These are phyloP conservation scores for Holtermanniella nyarrowii DNA, from an alignment of 768 basidiomycete genomes.

Conservation along the genomic window DNA sequence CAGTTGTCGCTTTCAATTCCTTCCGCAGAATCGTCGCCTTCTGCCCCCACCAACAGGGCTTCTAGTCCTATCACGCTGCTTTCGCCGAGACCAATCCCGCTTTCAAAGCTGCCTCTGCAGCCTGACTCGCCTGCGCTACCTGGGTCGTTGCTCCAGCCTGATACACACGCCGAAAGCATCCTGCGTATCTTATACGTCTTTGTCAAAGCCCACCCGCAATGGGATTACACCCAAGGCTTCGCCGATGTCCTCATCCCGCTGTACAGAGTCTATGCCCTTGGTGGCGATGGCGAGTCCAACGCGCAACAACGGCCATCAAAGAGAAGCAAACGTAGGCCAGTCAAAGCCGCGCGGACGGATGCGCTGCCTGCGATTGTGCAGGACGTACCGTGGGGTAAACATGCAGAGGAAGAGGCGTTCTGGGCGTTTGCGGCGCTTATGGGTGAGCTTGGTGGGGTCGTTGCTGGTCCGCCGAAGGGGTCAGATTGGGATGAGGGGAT, in stretches of 20 bases:
- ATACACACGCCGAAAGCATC: constrained; percentile 18
- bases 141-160: constrained; percentile 9
- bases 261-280: constrained; percentile 14
- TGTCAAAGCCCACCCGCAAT: constrained; percentile 10
- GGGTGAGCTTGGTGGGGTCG: constrained; percentile 19
- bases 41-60: not conserved
- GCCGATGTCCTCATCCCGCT: constrained; percentile 14
- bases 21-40: not conserved
- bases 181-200: constrained; percentile 17
- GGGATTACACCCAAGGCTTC: constrained; percentile 6
- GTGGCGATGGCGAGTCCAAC: not conserved
- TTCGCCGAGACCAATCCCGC: constrained; percentile 14
- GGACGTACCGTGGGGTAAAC: not conserved
- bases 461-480: constrained; percentile 2
- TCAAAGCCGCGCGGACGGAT: not conserved
- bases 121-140: not conserved
- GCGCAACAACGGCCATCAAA: not conserved
- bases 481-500: not conserved
- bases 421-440: constrained; percentile 27
- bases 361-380: not conserved
- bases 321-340: not conserved
- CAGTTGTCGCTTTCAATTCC: constrained; percentile 2
- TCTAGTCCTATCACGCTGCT: constrained; percentile 18
- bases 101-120: too few relatives aligned
- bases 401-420: constrained; percentile 30